These are phyloP conservation scores for Peronospora destructor DNA, from an alignment of 352 stramenopile genomes.

Conservation along the genomic window DNA sequence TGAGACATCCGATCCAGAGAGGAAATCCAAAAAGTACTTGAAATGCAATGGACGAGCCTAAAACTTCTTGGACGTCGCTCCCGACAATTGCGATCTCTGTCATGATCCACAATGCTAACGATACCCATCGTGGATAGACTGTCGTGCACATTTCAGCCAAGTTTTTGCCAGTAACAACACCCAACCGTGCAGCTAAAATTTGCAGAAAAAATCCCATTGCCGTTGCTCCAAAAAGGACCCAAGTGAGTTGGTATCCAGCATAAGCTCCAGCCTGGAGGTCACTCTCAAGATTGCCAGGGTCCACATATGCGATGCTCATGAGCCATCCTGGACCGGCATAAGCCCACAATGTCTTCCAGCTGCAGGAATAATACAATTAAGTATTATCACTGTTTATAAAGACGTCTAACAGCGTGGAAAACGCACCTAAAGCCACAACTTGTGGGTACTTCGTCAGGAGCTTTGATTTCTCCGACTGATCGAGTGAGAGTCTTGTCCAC, in stretches of 20 bases:
- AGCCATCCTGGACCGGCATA: slow-evolving; percentile 83
- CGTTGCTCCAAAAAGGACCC: slow-evolving; percentile 86
- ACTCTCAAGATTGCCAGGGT: slow-evolving; percentile 93
- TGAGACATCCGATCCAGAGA: slow-evolving; percentile 87
- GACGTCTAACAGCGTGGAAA: slow-evolving; percentile 11
- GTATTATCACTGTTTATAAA: background rate
- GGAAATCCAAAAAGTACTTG: slow-evolving; percentile 86
- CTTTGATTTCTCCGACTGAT: slow-evolving; percentile 42
- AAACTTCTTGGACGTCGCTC: slow-evolving; percentile 89
- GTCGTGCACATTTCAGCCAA: slow-evolving; percentile 84
- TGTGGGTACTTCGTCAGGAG: slow-evolving; percentile 39
- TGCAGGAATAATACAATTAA: slow-evolving; percentile 13
- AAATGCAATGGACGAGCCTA: slow-evolving; percentile 89
- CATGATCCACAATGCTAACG: slow-evolving; percentile 87
- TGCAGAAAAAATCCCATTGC: slow-evolving; percentile 91
- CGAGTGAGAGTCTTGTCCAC: slow-evolving; percentile 49
- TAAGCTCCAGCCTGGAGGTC: slow-evolving; percentile 92
- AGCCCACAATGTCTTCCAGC: slow-evolving; percentile 70
- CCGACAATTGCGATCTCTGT: slow-evolving; percentile 90
- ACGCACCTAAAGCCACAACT: slow-evolving; percentile 22
- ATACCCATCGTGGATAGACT: slow-evolving; percentile 71
- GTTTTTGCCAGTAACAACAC: slow-evolving; percentile 88
- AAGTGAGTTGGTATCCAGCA: slow-evolving; percentile 86
- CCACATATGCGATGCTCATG: slow-evolving; percentile 94
- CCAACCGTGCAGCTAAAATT: slow-evolving; percentile 87